Percentiles rank a stretch among this genome's conserved stretches.
Conservation (phyloP, 2,329 filamentous ascomycete genomes). For the Diplocarpon rosae region DNA sequence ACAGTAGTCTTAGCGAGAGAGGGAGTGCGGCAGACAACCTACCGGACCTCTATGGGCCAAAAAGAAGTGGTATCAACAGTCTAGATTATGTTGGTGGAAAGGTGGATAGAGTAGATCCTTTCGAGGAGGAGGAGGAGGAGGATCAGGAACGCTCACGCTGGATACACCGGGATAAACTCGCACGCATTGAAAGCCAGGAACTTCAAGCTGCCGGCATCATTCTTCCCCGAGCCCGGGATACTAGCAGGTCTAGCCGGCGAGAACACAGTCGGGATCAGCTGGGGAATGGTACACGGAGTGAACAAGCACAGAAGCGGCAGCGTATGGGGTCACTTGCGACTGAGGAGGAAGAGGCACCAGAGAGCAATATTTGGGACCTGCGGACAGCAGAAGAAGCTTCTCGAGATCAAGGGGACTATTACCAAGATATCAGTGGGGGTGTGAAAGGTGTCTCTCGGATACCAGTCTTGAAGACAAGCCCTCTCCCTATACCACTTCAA, state of each 20-base stretch:
- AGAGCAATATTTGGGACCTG: conserved; percentile 54
- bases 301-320: conserved; percentile 31
- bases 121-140: conserved; percentile 28
- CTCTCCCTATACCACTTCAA: conserved; percentile 60
- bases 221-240: conserved; percentile 41
- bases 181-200: conserved; percentile 70
- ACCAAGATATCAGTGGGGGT: conserved; percentile 40
- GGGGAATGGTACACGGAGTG: conserved; percentile 22
- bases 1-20: conserved; percentile 32
- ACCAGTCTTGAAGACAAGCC: conserved; percentile 72
- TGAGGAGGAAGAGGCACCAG: conserved; percentile 31
- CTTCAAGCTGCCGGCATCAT: conserved; percentile 67
- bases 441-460: conserved; percentile 67
- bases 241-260: conserved; percentile 37
- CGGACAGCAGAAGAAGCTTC: conserved; percentile 69
- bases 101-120: conserved; percentile 12
- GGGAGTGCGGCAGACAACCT: conserved; percentile 36
- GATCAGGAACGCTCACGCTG: conserved; percentile 58
- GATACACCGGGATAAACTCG: conserved; percentile 79
- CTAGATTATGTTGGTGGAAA: conserved; percentile 22
- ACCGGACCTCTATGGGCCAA: conserved; percentile 32
- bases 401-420: conserved; percentile 40
- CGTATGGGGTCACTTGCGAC: conserved; percentile 29
- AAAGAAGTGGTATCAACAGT: conserved; percentile 18
- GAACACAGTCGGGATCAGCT: conserved; percentile 28